Evolutionary conservation across 2,329 filamentous ascomycete genomes (phyloP).

Genomic region (Coniochaeta sp.): DNA sequence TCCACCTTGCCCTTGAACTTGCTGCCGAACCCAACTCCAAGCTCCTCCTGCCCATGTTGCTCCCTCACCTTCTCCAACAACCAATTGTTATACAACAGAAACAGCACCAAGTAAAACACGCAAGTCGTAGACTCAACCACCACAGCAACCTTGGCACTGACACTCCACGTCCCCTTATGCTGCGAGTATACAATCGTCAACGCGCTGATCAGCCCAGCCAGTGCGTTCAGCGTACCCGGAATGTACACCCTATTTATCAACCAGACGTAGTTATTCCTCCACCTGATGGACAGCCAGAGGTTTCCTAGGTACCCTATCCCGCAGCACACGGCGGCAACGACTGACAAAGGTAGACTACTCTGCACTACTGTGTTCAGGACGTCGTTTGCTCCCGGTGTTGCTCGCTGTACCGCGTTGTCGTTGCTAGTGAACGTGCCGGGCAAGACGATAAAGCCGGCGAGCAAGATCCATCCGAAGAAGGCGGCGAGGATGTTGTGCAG

Average conservation of each 20-base stretch:
- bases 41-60: constrained; percentile 15
- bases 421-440: constrained; percentile 42
- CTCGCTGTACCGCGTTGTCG: constrained; percentile 19
- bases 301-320: constrained; percentile 31
- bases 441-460: constrained; percentile 45
- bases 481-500: constrained; percentile 39
- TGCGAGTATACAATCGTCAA: constrained; percentile 42
- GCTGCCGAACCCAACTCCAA: constrained; percentile 1
- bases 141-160: constrained; percentile 32
- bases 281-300: constrained; percentile 33
- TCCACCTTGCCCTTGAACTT: constrained; percentile 2
- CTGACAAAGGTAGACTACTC: constrained; percentile 28
- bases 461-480: constrained; percentile 38
- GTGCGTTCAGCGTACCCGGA: constrained; percentile 35
- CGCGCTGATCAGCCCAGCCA: constrained; percentile 42
- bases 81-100: constrained; percentile 23
- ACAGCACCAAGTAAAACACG: constrained; percentile 18
- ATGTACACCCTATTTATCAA: constrained; percentile 44
- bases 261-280: constrained; percentile 46
- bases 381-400: constrained; percentile 8
- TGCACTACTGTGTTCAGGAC: constrained; percentile 14
- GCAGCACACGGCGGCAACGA: constrained; percentile 35
- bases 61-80: constrained; percentile 23
- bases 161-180: constrained; percentile 34
- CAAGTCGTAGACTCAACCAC: constrained; percentile 26